Conservation (phyloP, 2,329 filamentous ascomycete genomes). For the Penicillium hesseltinei region DNA sequence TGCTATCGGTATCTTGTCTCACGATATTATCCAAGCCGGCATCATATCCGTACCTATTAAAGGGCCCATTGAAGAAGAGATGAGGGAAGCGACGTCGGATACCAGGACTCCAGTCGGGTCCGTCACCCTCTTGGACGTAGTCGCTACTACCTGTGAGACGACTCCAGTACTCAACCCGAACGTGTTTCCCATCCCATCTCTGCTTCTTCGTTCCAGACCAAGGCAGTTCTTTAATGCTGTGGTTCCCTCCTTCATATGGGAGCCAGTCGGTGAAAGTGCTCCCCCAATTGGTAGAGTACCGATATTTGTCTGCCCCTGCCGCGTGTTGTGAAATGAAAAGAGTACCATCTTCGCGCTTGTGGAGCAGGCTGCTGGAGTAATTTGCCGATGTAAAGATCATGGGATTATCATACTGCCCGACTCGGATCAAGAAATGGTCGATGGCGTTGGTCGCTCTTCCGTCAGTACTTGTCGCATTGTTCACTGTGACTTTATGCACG, state of each 20-base stretch:
- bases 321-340: slow-evolving; percentile 59
- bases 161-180: slow-evolving; percentile 64
- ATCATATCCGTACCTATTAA: slow-evolving; percentile 65
- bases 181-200: slow-evolving; percentile 60
- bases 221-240: slow-evolving; percentile 46
- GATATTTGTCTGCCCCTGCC: slow-evolving; percentile 60
- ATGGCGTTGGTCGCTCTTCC: slow-evolving; percentile 50
- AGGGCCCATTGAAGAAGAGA: slow-evolving; percentile 61
- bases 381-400: slow-evolving; percentile 60
- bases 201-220: slow-evolving; percentile 62
- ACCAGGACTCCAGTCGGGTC: slow-evolving; percentile 34
- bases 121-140: slow-evolving; percentile 61
- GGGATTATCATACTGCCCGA: slow-evolving; percentile 58
- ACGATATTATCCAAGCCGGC: slow-evolving; percentile 57
- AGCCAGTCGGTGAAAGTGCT: slow-evolving; percentile 60
- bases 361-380: slow-evolving; percentile 56
- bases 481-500: slow-evolving; percentile 58
- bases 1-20: slow-evolving; percentile 48
- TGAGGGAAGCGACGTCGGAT: slow-evolving; percentile 58
- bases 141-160: slow-evolving; percentile 58
- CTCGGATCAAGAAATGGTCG: slow-evolving; percentile 63
- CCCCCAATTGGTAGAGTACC: slow-evolving; percentile 63
- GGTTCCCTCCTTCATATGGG: slow-evolving; percentile 54
- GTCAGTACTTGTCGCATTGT: slow-evolving; percentile 50
- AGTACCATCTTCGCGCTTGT: slow-evolving; percentile 42